A percentile compares a stretch with the other conserved stretches of the same genome.
These are phyloP conservation scores for Bolboschoenoplectus hybrid DNA, from an alignment of 202 grass and related monocot species.

Conservation along the genomic window DNA sequence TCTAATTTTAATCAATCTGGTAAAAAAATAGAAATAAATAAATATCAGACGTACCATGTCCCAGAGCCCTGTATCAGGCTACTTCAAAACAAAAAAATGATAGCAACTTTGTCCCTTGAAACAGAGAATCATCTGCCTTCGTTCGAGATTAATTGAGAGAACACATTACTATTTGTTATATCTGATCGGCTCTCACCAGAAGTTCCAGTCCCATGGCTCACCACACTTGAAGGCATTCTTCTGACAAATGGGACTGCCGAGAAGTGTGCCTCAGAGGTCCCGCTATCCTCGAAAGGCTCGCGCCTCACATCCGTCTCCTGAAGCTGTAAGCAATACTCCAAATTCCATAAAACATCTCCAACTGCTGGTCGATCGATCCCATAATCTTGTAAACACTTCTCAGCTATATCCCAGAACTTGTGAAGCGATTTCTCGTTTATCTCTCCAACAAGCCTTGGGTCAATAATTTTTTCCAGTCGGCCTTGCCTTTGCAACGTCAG, in stretches of 20 bases:
- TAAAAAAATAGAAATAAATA: too few relatives aligned
- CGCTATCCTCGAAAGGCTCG: constrained; percentile 82
- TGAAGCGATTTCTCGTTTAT: constrained; percentile 71
- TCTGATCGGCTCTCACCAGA: constrained; percentile 18
- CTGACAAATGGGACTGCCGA: constrained; percentile 40
- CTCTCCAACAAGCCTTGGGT: constrained; percentile 51
- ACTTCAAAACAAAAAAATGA: too few relatives aligned
- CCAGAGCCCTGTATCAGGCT: too few relatives aligned
- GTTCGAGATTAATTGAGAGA: constrained; percentile 57
- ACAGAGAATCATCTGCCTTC: constrained; percentile 59
- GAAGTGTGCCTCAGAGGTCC: constrained; percentile 44
- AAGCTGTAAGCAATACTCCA: constrained; percentile 90
- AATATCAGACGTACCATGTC: too few relatives aligned
- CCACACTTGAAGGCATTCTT: constrained; percentile 43
- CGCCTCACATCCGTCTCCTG: constrained; percentile 71
- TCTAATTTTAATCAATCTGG: too few relatives aligned
- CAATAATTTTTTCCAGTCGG: constrained; percentile 51
- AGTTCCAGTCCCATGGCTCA: constrained; percentile 39
- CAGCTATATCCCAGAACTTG: constrained; percentile 77
- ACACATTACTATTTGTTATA: constrained; percentile 46
- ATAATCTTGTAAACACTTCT: constrained; percentile 68
- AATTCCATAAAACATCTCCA: constrained; percentile 82
- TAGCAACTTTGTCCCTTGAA: background rate
- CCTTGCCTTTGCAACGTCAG: constrained; percentile 45
- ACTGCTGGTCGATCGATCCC: constrained; percentile 65